Evolutionary conservation across 1,139 yeast genomes (phyloP), one percentile per base, ranked within the genome.

Genomic region (Yamadazyma atmosphaerica): DNA sequence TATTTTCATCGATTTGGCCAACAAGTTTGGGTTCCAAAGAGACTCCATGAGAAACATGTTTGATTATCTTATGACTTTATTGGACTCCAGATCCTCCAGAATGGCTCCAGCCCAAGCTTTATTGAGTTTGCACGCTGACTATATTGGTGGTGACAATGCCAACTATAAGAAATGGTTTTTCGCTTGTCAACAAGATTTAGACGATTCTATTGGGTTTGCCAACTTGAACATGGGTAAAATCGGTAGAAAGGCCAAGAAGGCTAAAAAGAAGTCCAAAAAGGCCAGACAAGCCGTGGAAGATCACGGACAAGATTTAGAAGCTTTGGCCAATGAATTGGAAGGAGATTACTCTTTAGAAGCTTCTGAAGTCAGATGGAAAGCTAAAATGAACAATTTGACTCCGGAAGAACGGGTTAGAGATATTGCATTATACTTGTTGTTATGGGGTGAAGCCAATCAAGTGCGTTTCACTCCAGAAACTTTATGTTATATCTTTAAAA

Each of bases 401-500:
- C 77, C 77, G 3, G 77, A 72, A 51, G 97, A 90, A 61, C 82
- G 95, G 63, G 89, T 87, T 32, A 82, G 95, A 60, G 98, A 92
- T 58, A 67, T 92, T 47, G 92, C 98, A 6, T 77, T 92, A 45
- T 92, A 88, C 69, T 72, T 92, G 54, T 76, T 90, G 58, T 76
- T 89, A 54, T 92, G 99, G 99, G 98, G 98, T 63, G 99, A 92
- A 69, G 96, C 98, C 32, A 90, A 90, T 67, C 98, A 92, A 71
- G 90, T 92, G 44, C 81, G 98, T 61, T 94, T 90, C 66, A 83
- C 92, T 40, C 89, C 98, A 11, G 99, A 92, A 69, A 77, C 87
- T 63, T 69, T 90, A 49, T 89, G 97, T 72, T 92, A 85, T 74
- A 82, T 94, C 55, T 92, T 81, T 76, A 90, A 92, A 72, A 85